A percentile compares a stretch with the other conserved stretches of the same genome.
Conservation (phyloP, 208 protist species). For the Wallacemonas sp. region DNA sequence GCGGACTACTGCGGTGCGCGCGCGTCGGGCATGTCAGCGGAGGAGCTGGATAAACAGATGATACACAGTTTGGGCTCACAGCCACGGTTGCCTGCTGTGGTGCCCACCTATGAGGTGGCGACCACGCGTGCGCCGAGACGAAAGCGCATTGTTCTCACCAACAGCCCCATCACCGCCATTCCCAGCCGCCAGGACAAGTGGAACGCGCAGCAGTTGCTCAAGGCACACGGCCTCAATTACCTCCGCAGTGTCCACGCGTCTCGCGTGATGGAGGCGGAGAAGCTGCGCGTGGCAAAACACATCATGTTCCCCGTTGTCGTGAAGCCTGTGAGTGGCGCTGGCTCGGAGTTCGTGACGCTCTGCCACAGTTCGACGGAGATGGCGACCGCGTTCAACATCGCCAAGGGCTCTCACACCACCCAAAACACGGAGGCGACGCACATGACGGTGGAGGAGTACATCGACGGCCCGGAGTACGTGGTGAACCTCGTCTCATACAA, state of each 20-base stretch:
- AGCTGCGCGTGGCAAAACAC: slow-evolving; percentile 1
- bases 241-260: slow-evolving; percentile 57
- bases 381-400: slow-evolving; percentile 48
- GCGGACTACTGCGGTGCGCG: slow-evolving; percentile 71
- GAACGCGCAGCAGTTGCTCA: slow-evolving; percentile 51
- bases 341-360: slow-evolving; percentile 82
- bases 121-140: background rate
- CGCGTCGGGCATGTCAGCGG: slow-evolving; percentile 21
- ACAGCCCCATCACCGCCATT: slow-evolving; percentile 56
- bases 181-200: slow-evolving; percentile 69
- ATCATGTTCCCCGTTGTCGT: slow-evolving; percentile 79
- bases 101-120: background rate
- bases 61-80: background rate
- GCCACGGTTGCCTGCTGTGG: background rate
- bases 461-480: slow-evolving; percentile 85
- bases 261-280: slow-evolving; percentile 30
- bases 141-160: slow-evolving; percentile 44
- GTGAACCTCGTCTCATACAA: slow-evolving; percentile 80
- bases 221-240: slow-evolving; percentile 51
- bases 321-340: slow-evolving; percentile 80
- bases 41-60: slow-evolving; percentile 22
- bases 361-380: slow-evolving; percentile 62
- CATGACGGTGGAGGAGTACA: slow-evolving; percentile 88
- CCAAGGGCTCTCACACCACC: slow-evolving; percentile 38
- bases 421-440: slow-evolving; percentile 47